Evolutionary conservation across 805 yeast genomes (phyloP).

Genomic region (Candida odintsovae): DNA sequence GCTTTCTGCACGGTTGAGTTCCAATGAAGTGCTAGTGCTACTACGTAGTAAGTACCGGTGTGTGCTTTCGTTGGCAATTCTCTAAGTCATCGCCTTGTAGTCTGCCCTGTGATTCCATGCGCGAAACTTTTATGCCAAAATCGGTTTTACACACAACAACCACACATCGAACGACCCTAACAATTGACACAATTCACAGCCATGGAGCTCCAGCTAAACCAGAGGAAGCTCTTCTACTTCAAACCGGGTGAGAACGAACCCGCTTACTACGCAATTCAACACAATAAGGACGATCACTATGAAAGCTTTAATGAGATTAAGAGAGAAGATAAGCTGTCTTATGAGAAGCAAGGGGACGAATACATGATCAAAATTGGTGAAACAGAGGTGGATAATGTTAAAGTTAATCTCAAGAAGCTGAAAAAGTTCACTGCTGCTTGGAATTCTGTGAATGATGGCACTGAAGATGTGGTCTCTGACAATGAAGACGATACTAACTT

Average conservation of each 20-base stretch:
- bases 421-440: background rate
- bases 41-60: no score
- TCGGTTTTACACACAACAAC: background rate
- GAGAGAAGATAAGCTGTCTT: conserved; percentile 1
- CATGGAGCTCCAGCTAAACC: conserved; percentile 12
- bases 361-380: conserved; percentile 4
- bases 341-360: background rate
- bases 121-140: background rate
- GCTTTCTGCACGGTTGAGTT: background rate
- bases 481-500: background rate
- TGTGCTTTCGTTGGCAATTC: no score
- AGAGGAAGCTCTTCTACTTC: conserved; percentile 19
- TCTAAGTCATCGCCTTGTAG: no score
- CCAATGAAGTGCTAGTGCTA: no score
- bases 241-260: conserved; percentile 24
- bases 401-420: background rate
- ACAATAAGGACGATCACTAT: conserved; percentile 1
- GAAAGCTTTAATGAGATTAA: conserved; percentile 11
- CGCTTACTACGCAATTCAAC: conserved; percentile 22
- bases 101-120: background rate
- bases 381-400: background rate
- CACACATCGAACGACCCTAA: background rate
- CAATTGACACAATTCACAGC: background rate
- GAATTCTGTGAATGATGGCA: conserved; percentile 1
- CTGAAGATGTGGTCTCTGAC: conserved; percentile 1